These are phyloP conservation scores for Pseudocercospora crystallina DNA, from an alignment of 2,329 filamentous ascomycete genomes.

Conservation along the genomic window DNA sequence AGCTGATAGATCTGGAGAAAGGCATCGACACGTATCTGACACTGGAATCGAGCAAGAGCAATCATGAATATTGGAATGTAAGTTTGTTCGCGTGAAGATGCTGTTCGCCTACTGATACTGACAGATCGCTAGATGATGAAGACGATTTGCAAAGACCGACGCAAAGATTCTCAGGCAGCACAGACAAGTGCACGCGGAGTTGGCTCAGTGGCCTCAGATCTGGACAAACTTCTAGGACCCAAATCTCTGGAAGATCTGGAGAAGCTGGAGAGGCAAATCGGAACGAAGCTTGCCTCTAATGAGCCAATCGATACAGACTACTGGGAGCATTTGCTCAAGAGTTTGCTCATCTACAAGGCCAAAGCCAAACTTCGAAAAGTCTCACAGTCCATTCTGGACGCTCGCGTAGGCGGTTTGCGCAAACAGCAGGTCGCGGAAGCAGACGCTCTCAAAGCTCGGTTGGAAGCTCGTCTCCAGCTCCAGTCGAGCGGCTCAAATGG, in stretches of 20 bases:
- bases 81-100: slow-evolving; percentile 22
- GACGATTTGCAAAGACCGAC: slow-evolving; percentile 75
- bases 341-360: slow-evolving; percentile 85
- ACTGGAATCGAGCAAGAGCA: slow-evolving; percentile 74
- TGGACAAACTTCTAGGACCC: slow-evolving; percentile 80
- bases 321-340: slow-evolving; percentile 89
- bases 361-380: slow-evolving; percentile 79
- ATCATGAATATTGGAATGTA: slow-evolving; percentile 83
- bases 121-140: slow-evolving; percentile 65
- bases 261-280: slow-evolving; percentile 81
- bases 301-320: slow-evolving; percentile 96
- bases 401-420: slow-evolving; percentile 65
- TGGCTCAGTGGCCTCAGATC: slow-evolving; percentile 78
- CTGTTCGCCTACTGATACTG: slow-evolving; percentile 21
- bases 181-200: slow-evolving; percentile 69
- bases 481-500: slow-evolving; percentile 1
- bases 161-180: slow-evolving; percentile 61
- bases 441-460: slow-evolving; percentile 52
- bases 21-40: slow-evolving; percentile 79
- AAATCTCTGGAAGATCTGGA: slow-evolving; percentile 88
- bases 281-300: slow-evolving; percentile 78
- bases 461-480: slow-evolving; percentile 42
- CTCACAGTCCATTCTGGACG: slow-evolving; percentile 71
- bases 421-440: slow-evolving; percentile 69
- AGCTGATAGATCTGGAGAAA: slow-evolving; percentile 74